Evolutionary conservation across 768 basidiomycete genomes (phyloP), one percentile per base, ranked within the genome.

Genomic region (Neoboletus brunneissimus): DNA sequence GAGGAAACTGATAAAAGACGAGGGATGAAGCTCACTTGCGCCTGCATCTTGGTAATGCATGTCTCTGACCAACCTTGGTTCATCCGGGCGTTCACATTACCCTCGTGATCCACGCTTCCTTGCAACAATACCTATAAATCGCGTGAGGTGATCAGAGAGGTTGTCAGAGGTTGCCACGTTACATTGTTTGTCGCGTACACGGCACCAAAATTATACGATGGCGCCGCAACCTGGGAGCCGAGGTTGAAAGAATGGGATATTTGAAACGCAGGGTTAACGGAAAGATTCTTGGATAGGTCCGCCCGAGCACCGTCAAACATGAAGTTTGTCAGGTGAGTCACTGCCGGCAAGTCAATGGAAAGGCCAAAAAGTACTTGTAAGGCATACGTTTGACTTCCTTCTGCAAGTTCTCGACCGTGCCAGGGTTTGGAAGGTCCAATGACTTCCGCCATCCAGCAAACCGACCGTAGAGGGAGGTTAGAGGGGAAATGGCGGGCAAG

Each of bases 301-400:
- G 96, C 97, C 64, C 95, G 82, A 27, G 90, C 97, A 62, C 97
- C 97, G 78, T 99, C 97, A 72, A 98, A 98, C 68, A 94, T 85
- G 77, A 89, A 96, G 78, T 96, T 97, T 44, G 88, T 89, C 48
- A 98, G 75, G 67, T 93, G 93, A 13, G 94, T 96, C 52, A 84
- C 95, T 98, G 72, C 2, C 31, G 34, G 32, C 48, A 42, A 51
- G 25, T 48, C 27, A 47, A 40, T 27, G 27, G 46, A 22, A 38
- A 46, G 15, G 25, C 35, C 47, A 57, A 55, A 51, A 63, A 40
- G 38, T 20, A 51, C 37, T 49, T 5, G 37, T 53, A 41, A 31
- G 41, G 48, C 84, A 58, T 64, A 96, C 95, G 74, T 76, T 94
- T 95, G 64, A 91, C 86, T 76, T 98, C 95, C 77, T 91, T 93